Evolutionary conservation across 108 stramenopile genomes (phyloP).

Genomic region (Conticribra weissflogii): DNA sequence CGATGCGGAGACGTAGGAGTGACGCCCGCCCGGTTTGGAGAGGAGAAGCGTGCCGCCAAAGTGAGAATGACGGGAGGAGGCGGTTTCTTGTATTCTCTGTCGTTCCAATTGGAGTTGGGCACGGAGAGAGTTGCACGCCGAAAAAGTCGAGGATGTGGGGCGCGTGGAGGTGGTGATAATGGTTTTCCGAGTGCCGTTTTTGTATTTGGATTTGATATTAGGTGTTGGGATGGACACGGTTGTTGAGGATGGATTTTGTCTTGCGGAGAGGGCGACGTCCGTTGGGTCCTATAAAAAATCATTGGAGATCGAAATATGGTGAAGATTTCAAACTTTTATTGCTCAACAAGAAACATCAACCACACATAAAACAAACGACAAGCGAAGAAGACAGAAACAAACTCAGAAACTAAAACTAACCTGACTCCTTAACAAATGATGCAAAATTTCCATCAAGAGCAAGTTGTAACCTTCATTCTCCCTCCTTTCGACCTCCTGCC

Average conservation of each 20-base stretch:
- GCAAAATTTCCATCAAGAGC: constrained; percentile 85
- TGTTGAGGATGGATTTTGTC: constrained; percentile 6
- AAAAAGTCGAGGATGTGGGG: constrained; percentile 13
- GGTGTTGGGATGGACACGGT: constrained; percentile 15
- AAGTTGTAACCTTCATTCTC: constrained; percentile 88
- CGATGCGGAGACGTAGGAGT: constrained; percentile 52
- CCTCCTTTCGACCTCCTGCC: constrained; percentile 77
- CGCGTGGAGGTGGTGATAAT: constrained; percentile 10
- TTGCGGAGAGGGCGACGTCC: constrained; percentile 36
- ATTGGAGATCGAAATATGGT: neutral
- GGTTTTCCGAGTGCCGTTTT: neutral
- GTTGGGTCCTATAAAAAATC: constrained; percentile 37
- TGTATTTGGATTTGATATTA: neutral
- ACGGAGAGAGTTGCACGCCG: constrained; percentile 35
- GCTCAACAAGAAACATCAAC: constrained; percentile 3
- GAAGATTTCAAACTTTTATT: neutral
- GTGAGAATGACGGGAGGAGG: constrained; percentile 74
- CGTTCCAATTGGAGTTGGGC: constrained; percentile 65
- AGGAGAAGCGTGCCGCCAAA: constrained; percentile 83
- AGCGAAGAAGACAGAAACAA: too few species aligned
- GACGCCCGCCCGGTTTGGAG: constrained; percentile 51
- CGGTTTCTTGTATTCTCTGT: constrained; percentile 31
- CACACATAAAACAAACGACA: too few species aligned
- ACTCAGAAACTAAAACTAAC: constrained; percentile 8
- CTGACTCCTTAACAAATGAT: constrained; percentile 69